Evolutionary conservation across 2,329 filamentous ascomycete species (phyloP), one percentile per base, ranked within the genome.

Genomic region (Fusarium bulbicola): DNA sequence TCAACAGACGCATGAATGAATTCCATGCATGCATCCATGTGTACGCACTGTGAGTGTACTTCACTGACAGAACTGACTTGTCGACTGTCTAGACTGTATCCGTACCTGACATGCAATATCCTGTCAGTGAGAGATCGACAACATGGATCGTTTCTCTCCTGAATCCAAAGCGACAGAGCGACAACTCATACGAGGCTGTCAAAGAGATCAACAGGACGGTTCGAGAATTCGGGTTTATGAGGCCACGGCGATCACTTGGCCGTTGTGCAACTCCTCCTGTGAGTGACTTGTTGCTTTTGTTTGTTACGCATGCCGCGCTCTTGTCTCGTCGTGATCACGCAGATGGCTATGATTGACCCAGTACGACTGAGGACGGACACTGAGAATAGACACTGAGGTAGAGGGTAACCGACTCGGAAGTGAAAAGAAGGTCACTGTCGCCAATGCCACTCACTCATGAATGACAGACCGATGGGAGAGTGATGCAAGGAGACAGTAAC

Each of bases 151-250:
- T 34, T 39, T 20, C 30, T 64, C 26, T 39, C 34, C 42, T 46
- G 53, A 34, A 37, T 28, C 15, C 7, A 10, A 46, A 37, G 18
- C 26, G 57, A 67, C 34, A 12, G 42, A 37, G 18, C 26, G 57
- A 67, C 34, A 67, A 37, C 57, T 62, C 57, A 71, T 21, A 47
- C 45, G 34, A 64, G 66, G 66, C 70, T 68, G 58, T 39, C 34
- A 50, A 40, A 36, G 20, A 6, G 61, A 70, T 73, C 58, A 40
- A 34, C 60, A 64, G 42, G 49, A 24, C 43, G 32, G 58, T 54
- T 61, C 40, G 20, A 63, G 28, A 47, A 18, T 58, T n/a, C 30
- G 16, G 39, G 21, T 32, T 37, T 10, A 49, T 61, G 63, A 68
- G 54, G 65, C 63, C 52, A n/a, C 21, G 36, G n/a, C 36, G 40